Evolutionary conservation across 495 filamentous ascomycete species (phyloP), one percentile per base, ranked within the genome.

Genomic region (Corynascus novoguineensis): DNA sequence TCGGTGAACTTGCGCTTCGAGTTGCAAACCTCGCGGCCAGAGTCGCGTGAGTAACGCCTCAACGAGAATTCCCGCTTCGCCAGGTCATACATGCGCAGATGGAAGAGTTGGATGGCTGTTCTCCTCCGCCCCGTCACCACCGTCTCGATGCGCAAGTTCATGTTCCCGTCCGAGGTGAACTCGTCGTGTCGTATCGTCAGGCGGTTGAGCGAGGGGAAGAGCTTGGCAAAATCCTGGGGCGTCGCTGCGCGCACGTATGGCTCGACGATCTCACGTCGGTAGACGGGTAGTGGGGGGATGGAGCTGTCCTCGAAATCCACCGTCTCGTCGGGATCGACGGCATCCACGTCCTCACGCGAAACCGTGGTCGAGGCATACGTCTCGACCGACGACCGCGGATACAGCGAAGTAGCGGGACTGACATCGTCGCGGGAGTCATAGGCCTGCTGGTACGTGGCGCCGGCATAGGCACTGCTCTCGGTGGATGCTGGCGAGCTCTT

Each of bases 41-140:
- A 96, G 48, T 95, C 89, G 46, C 93, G 84, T 66, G 86, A 93
- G 67, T 98, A 98, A 22, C 93, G 85, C 7, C 93, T 83, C 49
- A 97, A 79, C 5, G 93, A 96, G 71, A 95, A 96, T 60, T 95
- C 86, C 28, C 93, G 83, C 58, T 83, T 81, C 65, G 84, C 84
- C 62, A 98, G 74, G 70, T 97, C 92, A 64, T 96, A 86, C 92
- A 98, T 96, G 59, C 92, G 87, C 40, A 97, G 77, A 71, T 98
- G 91, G 71, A 97, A 97, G 40, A 98, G 83, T 42, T 88, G 93
- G 37, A 95, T 81, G 48, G 85, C 82, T 60, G 82, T 82, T 63
- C 73, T 78, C 37, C 72, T 73, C 50, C 82, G 83, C 12, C 79
- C 78, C 46, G 71, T 72, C 38, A 89, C 81, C 53, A 86, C 77